Evolutionary conservation across 2,329 filamentous ascomycete species (phyloP), one percentile per base, ranked within the genome.

Genomic region (Fusarium sp.): DNA sequence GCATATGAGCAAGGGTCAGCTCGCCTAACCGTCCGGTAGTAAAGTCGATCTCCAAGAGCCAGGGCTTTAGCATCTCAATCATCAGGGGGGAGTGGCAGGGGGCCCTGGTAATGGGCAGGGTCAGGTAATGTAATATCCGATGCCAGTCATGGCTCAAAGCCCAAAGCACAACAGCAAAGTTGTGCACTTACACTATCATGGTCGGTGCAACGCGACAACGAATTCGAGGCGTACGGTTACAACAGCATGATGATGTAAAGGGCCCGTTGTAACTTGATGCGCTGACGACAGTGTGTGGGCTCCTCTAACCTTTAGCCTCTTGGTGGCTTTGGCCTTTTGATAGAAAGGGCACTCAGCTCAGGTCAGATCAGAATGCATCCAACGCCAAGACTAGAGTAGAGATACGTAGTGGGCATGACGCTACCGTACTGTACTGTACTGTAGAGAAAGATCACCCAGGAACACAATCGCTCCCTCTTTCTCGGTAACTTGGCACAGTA

Each of bases 1-100:
- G 32, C 52, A 47, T 24, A 25, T 22, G 32, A 22, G 47, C 55
- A 71, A 57, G 58, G 58, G 42, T 42, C 44, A 58, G 32, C 48
- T 61, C 41, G 66, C 55, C 56, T 65, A 57, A 65, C 20, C 42
- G 41, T 55, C 46, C 53, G 66, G 60, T 55, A 68, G 69, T 70
- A 58, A 58, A 48, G 69, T 57, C 47, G 64, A 66, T 67, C 62
- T 56, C 41, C 32, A 66, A 37, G 61, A 41, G 56, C 53, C 55
- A 42, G 65, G 58, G 37, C 51, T 47, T 27, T 47, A 41, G 49
- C 58, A 58, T 65, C 70, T 54, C 51, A 59, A 40, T 14, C 13
- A 27, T 14, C 51, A 69, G 59, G 58, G 53, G 24, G 9, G 11
- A 30, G 4, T 34, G n/a, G 49, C 61, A 46, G 60, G 56, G 66